Evolutionary conservation across 176 grass and related monocot species (phyloP).

Genomic region (Triticum dicoccoides): DNA sequence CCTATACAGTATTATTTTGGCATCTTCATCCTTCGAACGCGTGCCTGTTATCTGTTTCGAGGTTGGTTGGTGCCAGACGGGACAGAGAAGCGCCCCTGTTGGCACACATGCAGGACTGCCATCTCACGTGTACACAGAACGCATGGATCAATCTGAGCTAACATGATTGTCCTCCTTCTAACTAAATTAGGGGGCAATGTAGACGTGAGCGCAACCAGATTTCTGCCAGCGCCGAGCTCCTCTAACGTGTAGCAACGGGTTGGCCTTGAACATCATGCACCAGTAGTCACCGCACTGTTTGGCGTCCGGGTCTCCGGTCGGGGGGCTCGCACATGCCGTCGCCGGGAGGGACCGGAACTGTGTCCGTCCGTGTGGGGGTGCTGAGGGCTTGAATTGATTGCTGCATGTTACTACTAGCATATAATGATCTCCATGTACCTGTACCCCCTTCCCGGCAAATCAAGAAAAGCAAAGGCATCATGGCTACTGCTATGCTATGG

Average conservation of each 20-base stretch:
- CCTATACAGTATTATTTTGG: neutral
- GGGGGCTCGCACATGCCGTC: slow-evolving; percentile 16
- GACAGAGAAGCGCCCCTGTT: no score
- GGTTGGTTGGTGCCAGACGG: neutral
- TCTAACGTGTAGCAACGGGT: no score
- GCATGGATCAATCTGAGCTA: no score
- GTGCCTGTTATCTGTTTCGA: neutral
- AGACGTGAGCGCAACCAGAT: no score
- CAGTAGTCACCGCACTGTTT: neutral
- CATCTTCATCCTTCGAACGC: neutral
- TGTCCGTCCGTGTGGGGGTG: neutral
- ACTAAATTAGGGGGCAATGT: no score
- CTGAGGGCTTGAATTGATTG: neutral
- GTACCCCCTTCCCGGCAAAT: no score
- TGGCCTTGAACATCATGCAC: neutral
- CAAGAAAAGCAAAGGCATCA: slow-evolving; percentile 32
- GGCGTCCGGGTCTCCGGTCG: slow-evolving; percentile 6
- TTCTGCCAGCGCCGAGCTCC: no score
- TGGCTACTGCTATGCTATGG: neutral
- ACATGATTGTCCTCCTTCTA: no score
- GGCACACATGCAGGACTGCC: neutral
- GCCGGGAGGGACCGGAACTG: no score
- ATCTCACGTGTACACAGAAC: no score
- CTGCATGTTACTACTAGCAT: slow-evolving; percentile 6
- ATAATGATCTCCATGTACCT: neutral